Conservation (phyloP, 768 basidiomycete genomes). For the Cubamyces sp. region DNA sequence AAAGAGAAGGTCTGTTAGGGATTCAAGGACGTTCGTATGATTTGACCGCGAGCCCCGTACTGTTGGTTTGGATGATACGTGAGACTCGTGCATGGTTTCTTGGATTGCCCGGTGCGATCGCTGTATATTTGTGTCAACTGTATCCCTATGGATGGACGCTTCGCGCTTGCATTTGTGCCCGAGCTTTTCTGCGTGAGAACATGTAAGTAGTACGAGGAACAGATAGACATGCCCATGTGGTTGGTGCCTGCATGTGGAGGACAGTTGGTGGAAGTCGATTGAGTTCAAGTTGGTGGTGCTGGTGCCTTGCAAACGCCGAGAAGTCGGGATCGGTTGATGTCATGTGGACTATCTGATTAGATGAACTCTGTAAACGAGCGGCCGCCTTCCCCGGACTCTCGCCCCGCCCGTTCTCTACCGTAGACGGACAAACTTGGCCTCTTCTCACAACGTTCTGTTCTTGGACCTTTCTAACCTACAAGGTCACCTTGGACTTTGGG, state of each 20-base stretch:
- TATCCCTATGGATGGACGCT: too few relatives aligned
- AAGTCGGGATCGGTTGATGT: background rate
- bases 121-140: too few relatives aligned
- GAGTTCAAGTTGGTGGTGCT: background rate
- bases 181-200: too few relatives aligned
- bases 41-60: too few relatives aligned
- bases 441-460: slow-evolving; percentile 7
- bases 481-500: background rate
- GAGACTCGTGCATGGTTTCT: too few relatives aligned
- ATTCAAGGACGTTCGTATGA: slow-evolving; percentile 47
- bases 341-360: slow-evolving; percentile 27
- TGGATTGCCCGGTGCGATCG: too few relatives aligned
- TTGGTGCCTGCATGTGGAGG: too few relatives aligned
- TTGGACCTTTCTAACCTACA: background rate
- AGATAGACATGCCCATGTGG: too few relatives aligned
- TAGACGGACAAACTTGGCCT: slow-evolving; percentile 9
- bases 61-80: too few relatives aligned
- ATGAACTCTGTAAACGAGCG: background rate
- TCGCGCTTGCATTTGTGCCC: too few relatives aligned
- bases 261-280: background rate
- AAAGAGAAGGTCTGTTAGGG: slow-evolving; percentile 44
- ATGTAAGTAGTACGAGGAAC: too few relatives aligned
- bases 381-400: slow-evolving; percentile 3
- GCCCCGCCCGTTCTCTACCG: slow-evolving; percentile 16
- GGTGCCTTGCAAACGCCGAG: background rate